Conservation (phyloP, 306 rosid genomes). For the Dryas alaskensis region DNA sequence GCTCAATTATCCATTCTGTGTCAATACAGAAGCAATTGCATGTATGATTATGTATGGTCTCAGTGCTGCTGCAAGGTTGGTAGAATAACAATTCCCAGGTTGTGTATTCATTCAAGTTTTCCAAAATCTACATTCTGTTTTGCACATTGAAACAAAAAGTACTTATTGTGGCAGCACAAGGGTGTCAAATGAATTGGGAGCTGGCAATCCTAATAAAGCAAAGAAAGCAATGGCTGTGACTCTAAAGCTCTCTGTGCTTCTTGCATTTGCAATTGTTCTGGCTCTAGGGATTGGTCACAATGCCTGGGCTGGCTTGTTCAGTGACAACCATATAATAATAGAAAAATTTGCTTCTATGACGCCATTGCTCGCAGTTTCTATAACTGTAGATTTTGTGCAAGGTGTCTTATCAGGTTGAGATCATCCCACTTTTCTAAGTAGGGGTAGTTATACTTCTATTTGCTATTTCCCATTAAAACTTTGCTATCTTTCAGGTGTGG, state of each 20-base stretch:
- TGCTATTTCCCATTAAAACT: not conserved
- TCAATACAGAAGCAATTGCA: slow-evolving; percentile 66
- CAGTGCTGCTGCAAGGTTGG: slow-evolving; percentile 81
- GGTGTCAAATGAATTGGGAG: slow-evolving; percentile 90
- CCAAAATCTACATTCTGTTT: slow-evolving; percentile 3
- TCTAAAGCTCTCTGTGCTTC: slow-evolving; percentile 61
- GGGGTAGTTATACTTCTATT: not conserved
- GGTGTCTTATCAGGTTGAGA: slow-evolving; percentile 79
- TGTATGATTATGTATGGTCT: slow-evolving; percentile 77
- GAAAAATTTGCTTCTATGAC: slow-evolving; percentile 61
- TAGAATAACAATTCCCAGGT: not conserved
- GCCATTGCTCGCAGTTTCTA: slow-evolving; percentile 68
- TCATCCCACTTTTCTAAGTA: not conserved
- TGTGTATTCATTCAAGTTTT: not conserved
- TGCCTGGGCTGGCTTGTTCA: slow-evolving; percentile 64
- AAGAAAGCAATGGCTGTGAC: slow-evolving; percentile 67
- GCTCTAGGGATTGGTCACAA: slow-evolving; percentile 54
- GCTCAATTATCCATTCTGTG: slow-evolving; percentile 34
- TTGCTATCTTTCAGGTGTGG: slow-evolving; percentile 51
- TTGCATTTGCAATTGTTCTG: slow-evolving; percentile 44
- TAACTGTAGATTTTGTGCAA: slow-evolving; percentile 61
- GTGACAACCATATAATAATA: slow-evolving; percentile 40
- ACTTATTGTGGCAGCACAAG: slow-evolving; percentile 54
- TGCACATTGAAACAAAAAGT: slow-evolving; percentile 7
- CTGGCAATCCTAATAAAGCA: slow-evolving; percentile 54